Conservation (phyloP, 495 filamentous ascomycete species). For the Aspergillus ellipticus region DNA sequence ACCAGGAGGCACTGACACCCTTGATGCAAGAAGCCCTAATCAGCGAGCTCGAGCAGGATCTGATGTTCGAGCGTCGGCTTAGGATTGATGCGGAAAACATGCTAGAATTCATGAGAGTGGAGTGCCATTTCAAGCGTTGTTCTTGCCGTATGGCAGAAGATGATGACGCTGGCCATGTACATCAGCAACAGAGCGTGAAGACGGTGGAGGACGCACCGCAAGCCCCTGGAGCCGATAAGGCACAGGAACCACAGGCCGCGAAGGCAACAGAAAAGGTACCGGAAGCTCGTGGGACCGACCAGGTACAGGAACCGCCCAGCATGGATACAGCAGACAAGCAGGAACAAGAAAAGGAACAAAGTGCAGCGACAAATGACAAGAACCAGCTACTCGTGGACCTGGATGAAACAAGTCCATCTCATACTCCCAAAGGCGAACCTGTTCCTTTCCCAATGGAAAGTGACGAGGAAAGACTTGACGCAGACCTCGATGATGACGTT, state of each 20-base stretch:
- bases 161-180: slow-evolving; percentile 43
- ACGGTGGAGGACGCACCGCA: no score
- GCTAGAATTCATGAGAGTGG: slow-evolving; percentile 76
- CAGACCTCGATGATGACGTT: not conserved
- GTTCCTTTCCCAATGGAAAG: not conserved
- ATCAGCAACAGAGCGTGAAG: no score
- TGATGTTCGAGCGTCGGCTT: slow-evolving; percentile 61
- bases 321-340: not conserved
- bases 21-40: slow-evolving; percentile 45
- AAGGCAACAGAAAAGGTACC: no score
- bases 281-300: no score
- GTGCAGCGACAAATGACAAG: not conserved
- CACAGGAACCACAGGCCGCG: no score
- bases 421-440: not conserved
- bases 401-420: not conserved
- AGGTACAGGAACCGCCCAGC: no score
- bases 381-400: not conserved
- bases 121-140: slow-evolving; percentile 74
- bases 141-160: slow-evolving; percentile 56
- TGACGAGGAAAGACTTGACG: not conserved
- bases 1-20: slow-evolving; percentile 38
- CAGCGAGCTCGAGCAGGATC: slow-evolving; percentile 57
- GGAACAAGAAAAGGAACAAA: not conserved
- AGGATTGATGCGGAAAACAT: slow-evolving; percentile 66
- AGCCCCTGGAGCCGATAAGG: no score